A percentile compares a stretch with the other conserved stretches of the same genome.
Conservation (phyloP, 768 basidiomycete species). For the Hygrocybe coccinea region DNA sequence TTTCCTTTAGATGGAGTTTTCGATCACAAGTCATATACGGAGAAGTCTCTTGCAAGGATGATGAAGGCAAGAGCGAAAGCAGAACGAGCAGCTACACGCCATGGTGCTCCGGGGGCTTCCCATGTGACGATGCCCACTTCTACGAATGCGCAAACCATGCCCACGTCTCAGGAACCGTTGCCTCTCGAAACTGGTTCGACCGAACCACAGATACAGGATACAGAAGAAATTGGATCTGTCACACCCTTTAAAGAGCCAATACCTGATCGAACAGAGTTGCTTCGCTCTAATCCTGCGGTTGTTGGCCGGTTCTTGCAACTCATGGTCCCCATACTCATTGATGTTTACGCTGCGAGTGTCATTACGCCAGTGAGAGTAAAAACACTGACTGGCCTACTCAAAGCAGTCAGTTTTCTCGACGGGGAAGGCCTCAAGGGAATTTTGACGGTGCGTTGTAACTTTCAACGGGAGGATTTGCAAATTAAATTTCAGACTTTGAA, state of each 20-base stretch:
- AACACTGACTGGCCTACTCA: constrained; percentile 80
- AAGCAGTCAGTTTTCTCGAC: constrained; percentile 87
- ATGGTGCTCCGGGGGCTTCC: constrained; percentile 36
- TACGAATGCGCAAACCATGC: constrained; percentile 16
- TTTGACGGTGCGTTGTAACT: constrained; percentile 51
- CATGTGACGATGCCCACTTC: constrained; percentile 24
- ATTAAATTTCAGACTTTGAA: constrained; percentile 32
- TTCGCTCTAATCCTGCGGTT: constrained; percentile 69
- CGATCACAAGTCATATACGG: constrained; percentile 85
- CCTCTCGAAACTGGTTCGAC: constrained; percentile 21
- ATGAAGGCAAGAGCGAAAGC: constrained; percentile 80
- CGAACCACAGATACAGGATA: constrained; percentile 41
- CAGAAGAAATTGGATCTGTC: constrained; percentile 31
- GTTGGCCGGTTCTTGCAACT: constrained; percentile 83
- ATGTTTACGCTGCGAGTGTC: constrained; percentile 99
- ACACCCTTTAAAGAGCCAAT: constrained; percentile 32
- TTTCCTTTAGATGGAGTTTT: constrained; percentile 79
- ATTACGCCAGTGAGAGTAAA: constrained; percentile 82
- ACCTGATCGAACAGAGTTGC: constrained; percentile 65
- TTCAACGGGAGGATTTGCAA: neutral
- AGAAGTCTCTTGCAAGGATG: constrained; percentile 74
- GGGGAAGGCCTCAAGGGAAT: constrained; percentile 68
- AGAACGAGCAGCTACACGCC: constrained; percentile 67
- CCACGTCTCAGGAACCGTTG: constrained; percentile 26
- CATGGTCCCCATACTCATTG: constrained; percentile 89